These are phyloP conservation scores for Hebeloma cylindrosporum DNA, from an alignment of 768 basidiomycete genomes.

Conservation along the genomic window DNA sequence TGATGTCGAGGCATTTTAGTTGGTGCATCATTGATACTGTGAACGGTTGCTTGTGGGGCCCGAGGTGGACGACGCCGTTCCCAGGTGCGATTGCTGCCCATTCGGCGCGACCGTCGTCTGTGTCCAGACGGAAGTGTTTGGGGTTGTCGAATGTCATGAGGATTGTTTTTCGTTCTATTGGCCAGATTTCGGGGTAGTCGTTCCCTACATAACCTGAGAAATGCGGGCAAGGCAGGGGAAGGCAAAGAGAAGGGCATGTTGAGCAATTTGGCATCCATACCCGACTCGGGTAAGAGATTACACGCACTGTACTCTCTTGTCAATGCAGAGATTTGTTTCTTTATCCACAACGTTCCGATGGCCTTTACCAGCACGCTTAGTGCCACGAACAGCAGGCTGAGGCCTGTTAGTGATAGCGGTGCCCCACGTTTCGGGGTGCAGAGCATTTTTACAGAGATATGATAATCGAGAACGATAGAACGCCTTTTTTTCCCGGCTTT, in stretches of 20 bases:
- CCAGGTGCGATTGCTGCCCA: conserved; percentile 32
- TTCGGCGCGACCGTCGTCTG: conserved; percentile 27
- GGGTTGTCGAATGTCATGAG: conserved; percentile 35
- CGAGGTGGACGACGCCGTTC: conserved; percentile 33
- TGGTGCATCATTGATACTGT: conserved; percentile 38
- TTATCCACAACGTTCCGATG: conserved; percentile 22
- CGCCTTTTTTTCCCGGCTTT: not conserved
- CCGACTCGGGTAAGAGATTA: no score
- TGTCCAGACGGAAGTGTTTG: conserved; percentile 29
- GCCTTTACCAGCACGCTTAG: conserved; percentile 23
- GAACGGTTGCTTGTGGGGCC: conserved; percentile 30
- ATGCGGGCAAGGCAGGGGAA: no score
- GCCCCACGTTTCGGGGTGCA: conserved; percentile 7
- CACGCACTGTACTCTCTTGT: conserved; percentile 28
- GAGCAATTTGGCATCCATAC: no score
- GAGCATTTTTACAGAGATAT: conserved; percentile 9
- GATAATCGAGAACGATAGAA: not conserved
- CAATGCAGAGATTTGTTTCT: conserved; percentile 19
- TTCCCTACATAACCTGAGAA: conserved; percentile 28
- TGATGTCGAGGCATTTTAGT: conserved; percentile 34
- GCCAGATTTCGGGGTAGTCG: conserved; percentile 35
- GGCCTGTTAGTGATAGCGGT: conserved; percentile 11
- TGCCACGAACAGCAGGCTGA: conserved; percentile 20
- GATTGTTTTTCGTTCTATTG: conserved; percentile 28
- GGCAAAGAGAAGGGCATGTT: no score